These are phyloP conservation scores for Leucaena leucocephala DNA, from an alignment of 306 rosid genomes.

Conservation along the genomic window DNA sequence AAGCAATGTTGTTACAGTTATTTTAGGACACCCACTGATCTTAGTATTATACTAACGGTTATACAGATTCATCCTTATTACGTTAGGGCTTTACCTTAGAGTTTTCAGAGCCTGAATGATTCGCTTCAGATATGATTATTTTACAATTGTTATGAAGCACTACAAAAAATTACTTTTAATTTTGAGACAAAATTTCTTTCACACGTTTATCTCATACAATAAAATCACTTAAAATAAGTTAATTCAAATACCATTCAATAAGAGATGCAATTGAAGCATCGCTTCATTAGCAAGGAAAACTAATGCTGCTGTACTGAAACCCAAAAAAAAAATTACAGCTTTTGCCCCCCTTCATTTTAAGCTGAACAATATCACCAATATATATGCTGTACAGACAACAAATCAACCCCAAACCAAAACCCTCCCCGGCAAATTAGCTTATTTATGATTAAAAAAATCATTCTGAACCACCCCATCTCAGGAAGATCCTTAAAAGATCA, in stretches of 20 bases:
- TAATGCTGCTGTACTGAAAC: not conserved
- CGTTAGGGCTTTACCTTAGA: too few species aligned
- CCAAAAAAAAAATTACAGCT: not conserved
- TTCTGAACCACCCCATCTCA: conserved; percentile 37
- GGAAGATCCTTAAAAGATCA: conserved; percentile 34
- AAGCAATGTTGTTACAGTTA: not conserved
- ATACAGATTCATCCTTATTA: not conserved
- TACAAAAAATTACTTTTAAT: too few species aligned
- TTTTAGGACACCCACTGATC: not conserved
- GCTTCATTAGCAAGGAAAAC: not conserved
- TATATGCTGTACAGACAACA: conserved; percentile 54
- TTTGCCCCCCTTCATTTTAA: conserved; percentile 18
- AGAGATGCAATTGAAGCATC: not conserved
- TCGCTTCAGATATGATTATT: too few species aligned
- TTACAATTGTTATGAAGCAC: too few species aligned
- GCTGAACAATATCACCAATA: conserved; percentile 44
- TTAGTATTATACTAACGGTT: not conserved
- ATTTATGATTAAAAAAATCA: conserved; percentile 47
- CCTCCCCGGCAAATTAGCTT: conserved; percentile 48
- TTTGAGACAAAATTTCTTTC: too few species aligned
- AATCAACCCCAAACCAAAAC: conserved; percentile 53
- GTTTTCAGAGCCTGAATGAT: too few species aligned
- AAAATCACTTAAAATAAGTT: too few species aligned
- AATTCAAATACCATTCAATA: too few species aligned
- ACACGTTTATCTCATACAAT: too few species aligned